Evolutionary conservation across 2,329 filamentous ascomycete species (phyloP), one percentile per base, ranked within the genome.

Genomic region (Botryotinia narcissicola): DNA sequence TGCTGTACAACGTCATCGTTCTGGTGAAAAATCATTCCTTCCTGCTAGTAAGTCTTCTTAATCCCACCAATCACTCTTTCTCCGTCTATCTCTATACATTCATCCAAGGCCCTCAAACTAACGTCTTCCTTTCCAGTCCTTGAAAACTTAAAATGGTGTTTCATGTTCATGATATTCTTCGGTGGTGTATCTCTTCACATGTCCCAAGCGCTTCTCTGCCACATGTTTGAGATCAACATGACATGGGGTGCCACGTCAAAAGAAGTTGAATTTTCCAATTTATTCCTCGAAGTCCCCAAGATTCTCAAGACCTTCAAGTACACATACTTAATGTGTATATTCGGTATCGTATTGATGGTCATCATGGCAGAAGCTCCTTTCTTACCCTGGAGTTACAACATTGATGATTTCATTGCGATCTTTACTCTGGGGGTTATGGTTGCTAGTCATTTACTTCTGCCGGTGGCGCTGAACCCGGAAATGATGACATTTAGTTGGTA

Each of bases 171-270:
- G 51, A 46, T 95, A 80, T 96, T 95, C 86, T 86, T 97, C n/a
- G 93, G 93, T 61, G 93, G 93, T 29, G 85, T 95, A 71, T 92
- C 90, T 3, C 86, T 96, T 57, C 93, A 96, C 83, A 87, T 96
- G 70, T 92, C 89, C 59, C 91, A 94, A 81, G 93, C 93, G 0
- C 85, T 97, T 57, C 82, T 95, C 66, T 88, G 89, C 18, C 93
- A 96, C 84, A 92, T 95, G 87, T 92, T 95, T 81, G 89, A 92
- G 83, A 89, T 95, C 80, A 87, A 95, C 83, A 95, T 95, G 90
- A 88, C 88, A 4, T 96, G 93, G 93, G 92, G 92, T 61, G 90
- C 93, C 2, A 96, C 93, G 0, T 88, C 90, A 64, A 96, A 96
- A 83, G 93, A 96, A 83, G 88, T 88, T 59, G 91, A 93, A 79